phyloP scores from a whole-genome alignment of 306 rosid genomes.

The Citrullus mucosospermus region DNA sequence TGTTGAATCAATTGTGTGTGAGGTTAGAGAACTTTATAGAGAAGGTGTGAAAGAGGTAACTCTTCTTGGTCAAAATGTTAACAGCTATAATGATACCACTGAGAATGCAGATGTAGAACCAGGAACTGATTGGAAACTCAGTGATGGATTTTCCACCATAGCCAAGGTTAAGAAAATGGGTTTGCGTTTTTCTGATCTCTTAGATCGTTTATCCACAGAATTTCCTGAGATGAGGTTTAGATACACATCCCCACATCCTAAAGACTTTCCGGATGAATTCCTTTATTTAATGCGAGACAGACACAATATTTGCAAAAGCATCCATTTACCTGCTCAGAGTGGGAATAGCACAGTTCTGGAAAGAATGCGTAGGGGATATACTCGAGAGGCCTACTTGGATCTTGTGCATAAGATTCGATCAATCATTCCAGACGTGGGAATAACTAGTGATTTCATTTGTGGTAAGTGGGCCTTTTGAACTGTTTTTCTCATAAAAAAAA shows the following conservation, averaged over 20 bases:
- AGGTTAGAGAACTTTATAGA: constrained; percentile 80
- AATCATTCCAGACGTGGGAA: constrained; percentile 76
- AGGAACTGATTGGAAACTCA: constrained; percentile 64
- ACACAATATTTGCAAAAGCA: constrained; percentile 64
- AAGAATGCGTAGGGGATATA: constrained; percentile 94
- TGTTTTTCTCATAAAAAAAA: background rate
- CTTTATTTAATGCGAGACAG: constrained; percentile 82
- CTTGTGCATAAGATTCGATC: constrained; percentile 74
- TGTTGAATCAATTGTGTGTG: constrained; percentile 78
- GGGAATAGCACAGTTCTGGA: constrained; percentile 68
- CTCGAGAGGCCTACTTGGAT: constrained; percentile 82
- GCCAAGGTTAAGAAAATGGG: constrained; percentile 79
- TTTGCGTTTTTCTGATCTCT: constrained; percentile 76
- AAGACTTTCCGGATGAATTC: constrained; percentile 86
- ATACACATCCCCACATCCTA: constrained; percentile 97
- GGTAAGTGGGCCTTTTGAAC: constrained; percentile 32
- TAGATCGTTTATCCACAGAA: constrained; percentile 66
- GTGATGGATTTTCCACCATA: constrained; percentile 82
- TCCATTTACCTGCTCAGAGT: constrained; percentile 89
- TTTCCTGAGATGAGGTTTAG: constrained; percentile 96
- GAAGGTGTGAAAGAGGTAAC: constrained; percentile 95
- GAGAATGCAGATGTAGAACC: constrained; percentile 44
- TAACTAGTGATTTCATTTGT: constrained; percentile 88
- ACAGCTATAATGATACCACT: constrained; percentile 83
- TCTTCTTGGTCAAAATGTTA: constrained; percentile 93